Base-by-base conservation (phyloP, 306 rosid genomes). In the Dalbergia cochinchinensis region DNA sequence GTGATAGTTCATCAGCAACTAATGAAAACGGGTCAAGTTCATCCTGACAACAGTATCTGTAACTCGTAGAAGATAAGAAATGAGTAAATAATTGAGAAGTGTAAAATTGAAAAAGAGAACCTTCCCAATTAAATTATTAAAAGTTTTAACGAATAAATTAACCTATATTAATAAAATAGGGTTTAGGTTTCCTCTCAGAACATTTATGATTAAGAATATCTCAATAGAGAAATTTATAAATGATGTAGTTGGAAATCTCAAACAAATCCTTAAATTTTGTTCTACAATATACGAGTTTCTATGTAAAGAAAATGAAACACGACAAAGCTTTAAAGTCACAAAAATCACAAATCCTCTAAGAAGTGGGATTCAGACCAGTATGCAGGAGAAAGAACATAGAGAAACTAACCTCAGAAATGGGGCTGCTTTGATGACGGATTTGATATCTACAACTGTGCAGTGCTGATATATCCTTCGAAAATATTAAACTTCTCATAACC, bases 1-100 rank as follows among this genome's bases (percentile, higher is more conserved):
- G 80, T 61, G 94, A 94, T 62, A 94, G 81, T 77, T 94, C 99
- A 42, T 94, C 97, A 26, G 99, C 94, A 78, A 94, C 99, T 68
- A 94, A 85, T 8, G 97, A 91, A 88, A 94, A 94, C 4, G 99
- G 97, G 82, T 94, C 99, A 26, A 74, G 91, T 70, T 90, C 83
- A 58, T 91, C 99, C 5, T 94, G 90, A 68, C 72, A 86, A 57
- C 69, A 74, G 76, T 60, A 35, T 41, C 51, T 47, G 16, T 39
- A 78, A 74, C 68, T 60, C 54, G 63, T 69, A 73, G 41, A 67
- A 14, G 44, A 70, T 44, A 63, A 34, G 7, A 15, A 47, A 74
- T 37, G 71, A 57, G 42, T 9, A 55, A 64, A 61, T 54, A 6
- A 76, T 54, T 73, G 75, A 60, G 59, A 50, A 66, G 63, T 4